These are phyloP conservation scores for Furcasterigmium sp. DNA, from an alignment of 2,329 filamentous ascomycete genomes.

Conservation along the genomic window DNA sequence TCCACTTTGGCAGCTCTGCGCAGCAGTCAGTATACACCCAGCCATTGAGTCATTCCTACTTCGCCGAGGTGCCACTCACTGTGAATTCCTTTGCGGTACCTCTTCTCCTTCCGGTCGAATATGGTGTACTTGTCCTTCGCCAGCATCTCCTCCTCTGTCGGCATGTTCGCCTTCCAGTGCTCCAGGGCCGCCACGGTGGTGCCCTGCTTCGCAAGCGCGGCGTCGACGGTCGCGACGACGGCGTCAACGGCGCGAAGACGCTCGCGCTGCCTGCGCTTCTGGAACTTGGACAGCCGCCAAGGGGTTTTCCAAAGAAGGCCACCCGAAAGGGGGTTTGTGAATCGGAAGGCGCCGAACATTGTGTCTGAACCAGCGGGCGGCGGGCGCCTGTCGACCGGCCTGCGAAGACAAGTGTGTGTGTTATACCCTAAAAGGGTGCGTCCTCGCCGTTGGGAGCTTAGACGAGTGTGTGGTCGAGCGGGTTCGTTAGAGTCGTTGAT, in stretches of 20 bases:
- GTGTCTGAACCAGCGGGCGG: constrained; percentile 16
- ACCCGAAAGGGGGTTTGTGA: constrained; percentile 69
- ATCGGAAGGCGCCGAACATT: constrained; percentile 83
- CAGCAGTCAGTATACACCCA: constrained; percentile 4
- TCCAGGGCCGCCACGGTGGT: constrained; percentile 72
- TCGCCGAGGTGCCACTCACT: constrained; percentile 57
- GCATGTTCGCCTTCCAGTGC: constrained; percentile 94
- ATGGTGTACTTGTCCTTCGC: constrained; percentile 97
- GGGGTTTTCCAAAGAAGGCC: constrained; percentile 96
- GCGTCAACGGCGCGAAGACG: constrained; percentile 80
- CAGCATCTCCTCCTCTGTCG: constrained; percentile 90
- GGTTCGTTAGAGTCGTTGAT: not conserved
- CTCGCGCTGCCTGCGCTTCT: constrained; percentile 82
- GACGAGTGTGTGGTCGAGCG: not conserved
- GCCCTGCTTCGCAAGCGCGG: constrained; percentile 69
- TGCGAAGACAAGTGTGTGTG: not conserved
- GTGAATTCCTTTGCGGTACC: constrained; percentile 94
- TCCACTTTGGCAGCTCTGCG: constrained; percentile 84
- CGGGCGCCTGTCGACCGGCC: too few relatives aligned
- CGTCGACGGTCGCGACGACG: constrained; percentile 78
- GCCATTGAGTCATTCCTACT: not conserved
- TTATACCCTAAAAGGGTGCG: not conserved
- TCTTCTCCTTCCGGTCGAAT: constrained; percentile 93
- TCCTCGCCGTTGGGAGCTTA: not conserved
- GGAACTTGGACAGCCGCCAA: constrained; percentile 87